Conservation (phyloP, 2,329 filamentous ascomycete species). For the Neospermospora avenae region DNA sequence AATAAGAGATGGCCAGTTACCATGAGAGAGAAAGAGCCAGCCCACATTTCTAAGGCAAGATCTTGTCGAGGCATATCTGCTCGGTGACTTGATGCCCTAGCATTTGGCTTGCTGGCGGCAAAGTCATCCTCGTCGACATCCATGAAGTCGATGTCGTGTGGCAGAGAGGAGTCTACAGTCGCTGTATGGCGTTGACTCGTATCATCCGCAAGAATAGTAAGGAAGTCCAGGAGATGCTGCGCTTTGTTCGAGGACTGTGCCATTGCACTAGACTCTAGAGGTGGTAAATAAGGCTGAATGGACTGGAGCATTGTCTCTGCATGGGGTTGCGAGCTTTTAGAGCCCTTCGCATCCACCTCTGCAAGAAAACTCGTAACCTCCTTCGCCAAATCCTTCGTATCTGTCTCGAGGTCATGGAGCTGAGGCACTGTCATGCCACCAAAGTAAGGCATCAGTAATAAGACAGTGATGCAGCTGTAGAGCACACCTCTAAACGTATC, state of each 20-base stretch:
- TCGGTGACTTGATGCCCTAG: constrained; percentile 37
- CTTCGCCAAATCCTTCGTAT: constrained; percentile 17
- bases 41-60: constrained; percentile 28
- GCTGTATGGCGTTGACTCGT: constrained; percentile 16
- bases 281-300: constrained; percentile 32
- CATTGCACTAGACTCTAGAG: constrained; percentile 20
- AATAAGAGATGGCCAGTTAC: constrained; percentile 27
- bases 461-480: constrained; percentile 28
- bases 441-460: constrained; percentile 29
- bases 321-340: constrained; percentile 20
- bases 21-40: constrained; percentile 27
- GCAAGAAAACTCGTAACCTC: constrained; percentile 25
- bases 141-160: constrained; percentile 51
- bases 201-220: constrained; percentile 24
- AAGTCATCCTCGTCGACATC: constrained; percentile 52
- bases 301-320: constrained; percentile 28
- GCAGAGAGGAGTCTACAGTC: background rate
- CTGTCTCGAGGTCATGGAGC: constrained; percentile 18
- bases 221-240: constrained; percentile 28
- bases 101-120: constrained; percentile 55
- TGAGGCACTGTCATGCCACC: constrained; percentile 19
- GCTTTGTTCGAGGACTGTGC: constrained; percentile 18
- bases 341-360: constrained; percentile 15
- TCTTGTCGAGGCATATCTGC: constrained; percentile 41
- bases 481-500: constrained; percentile 32